Evolutionary conservation across 176 grass and related monocot species (phyloP).

Genomic region (Miscanthus lutarioriparius): DNA sequence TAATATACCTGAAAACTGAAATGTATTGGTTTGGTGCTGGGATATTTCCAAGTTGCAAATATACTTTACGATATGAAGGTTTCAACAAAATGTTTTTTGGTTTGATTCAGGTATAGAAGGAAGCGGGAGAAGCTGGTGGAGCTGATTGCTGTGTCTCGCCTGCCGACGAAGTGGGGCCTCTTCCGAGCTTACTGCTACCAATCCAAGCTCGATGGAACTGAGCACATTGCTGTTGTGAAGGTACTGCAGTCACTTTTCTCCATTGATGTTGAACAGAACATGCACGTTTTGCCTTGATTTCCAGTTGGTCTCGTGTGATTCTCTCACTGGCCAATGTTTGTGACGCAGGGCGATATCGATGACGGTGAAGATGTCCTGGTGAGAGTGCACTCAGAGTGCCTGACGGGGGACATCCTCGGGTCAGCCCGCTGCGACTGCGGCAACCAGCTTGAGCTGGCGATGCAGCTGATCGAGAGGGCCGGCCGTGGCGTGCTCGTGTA

Average conservation of each 20-base stretch:
- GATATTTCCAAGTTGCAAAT: not conserved
- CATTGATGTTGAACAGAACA: not conserved
- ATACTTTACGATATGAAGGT: not conserved
- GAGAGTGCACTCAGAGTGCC: conserved; percentile 91
- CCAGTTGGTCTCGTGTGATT: not conserved
- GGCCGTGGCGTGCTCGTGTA: conserved; percentile 87
- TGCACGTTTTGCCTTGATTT: not conserved
- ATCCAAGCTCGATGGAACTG: conserved; percentile 86
- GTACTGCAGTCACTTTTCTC: conserved; percentile 26
- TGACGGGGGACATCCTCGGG: conserved; percentile 88
- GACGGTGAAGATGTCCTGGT: conserved; percentile 74
- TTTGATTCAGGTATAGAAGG: conserved; percentile 78
- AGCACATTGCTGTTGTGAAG: conserved; percentile 87
- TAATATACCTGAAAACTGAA: not conserved
- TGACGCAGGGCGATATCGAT: conserved; percentile 56
- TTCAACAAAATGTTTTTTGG: not conserved
- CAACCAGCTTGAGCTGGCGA: conserved; percentile 77
- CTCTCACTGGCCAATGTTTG: not conserved
- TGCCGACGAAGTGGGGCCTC: conserved; percentile 97
- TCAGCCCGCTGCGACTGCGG: conserved; percentile 86
- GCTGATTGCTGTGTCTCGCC: conserved; percentile 70
- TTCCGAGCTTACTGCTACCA: conserved; percentile 85
- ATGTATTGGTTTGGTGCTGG: not conserved
- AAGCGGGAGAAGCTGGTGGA: conserved; percentile 90
- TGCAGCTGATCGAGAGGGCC: conserved; percentile 81